These are phyloP conservation scores for Salmacisia buchloeana DNA, from an alignment of 1,284 basidiomycete genomes.

Conservation along the genomic window DNA sequence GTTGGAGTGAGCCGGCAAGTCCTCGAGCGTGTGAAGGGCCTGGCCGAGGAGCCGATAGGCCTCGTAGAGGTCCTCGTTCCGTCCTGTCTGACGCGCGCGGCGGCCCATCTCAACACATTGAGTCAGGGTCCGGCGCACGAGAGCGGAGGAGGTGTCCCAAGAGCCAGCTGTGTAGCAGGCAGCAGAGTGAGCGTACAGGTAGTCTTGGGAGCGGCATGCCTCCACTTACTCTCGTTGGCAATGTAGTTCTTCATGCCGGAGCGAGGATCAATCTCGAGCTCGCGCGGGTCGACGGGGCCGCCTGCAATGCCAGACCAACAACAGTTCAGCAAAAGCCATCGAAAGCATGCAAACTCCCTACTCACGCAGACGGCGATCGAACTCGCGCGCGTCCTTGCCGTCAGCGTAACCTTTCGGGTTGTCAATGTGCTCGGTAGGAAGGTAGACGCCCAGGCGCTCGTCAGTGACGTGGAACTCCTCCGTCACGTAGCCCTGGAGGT, in stretches of 20 bases:
- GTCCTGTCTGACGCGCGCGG: conserved; percentile 58
- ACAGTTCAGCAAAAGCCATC: not conserved
- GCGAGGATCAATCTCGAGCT: conserved; percentile 76
- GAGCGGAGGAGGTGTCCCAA: conserved; percentile 84
- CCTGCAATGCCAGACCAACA: not conserved
- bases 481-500: conserved; percentile 55
- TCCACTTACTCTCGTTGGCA: conserved; percentile 60
- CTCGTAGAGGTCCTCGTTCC: conserved; percentile 68
- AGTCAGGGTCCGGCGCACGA: conserved; percentile 72
- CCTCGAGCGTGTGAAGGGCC: conserved; percentile 70
- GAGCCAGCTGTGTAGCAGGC: conserved; percentile 44
- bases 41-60: conserved; percentile 43
- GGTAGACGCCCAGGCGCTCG: conserved; percentile 78
- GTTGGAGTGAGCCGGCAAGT: conserved; percentile 74
- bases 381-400: conserved; percentile 70
- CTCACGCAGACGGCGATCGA: conserved; percentile 67
- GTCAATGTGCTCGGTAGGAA: conserved; percentile 76
- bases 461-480: conserved; percentile 82
- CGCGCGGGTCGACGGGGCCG: conserved; percentile 68
- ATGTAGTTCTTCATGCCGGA: conserved; percentile 97
- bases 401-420: conserved; percentile 57
- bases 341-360: not conserved
- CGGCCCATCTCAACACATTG: conserved; percentile 61
- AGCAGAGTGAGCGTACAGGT: not conserved
- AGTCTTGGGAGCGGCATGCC: not conserved